Percentiles rank a stretch among this genome's conserved stretches.
Evolutionary conservation across 441 rosid genomes (phyloP).

Genomic region (Sinapis alba): DNA sequence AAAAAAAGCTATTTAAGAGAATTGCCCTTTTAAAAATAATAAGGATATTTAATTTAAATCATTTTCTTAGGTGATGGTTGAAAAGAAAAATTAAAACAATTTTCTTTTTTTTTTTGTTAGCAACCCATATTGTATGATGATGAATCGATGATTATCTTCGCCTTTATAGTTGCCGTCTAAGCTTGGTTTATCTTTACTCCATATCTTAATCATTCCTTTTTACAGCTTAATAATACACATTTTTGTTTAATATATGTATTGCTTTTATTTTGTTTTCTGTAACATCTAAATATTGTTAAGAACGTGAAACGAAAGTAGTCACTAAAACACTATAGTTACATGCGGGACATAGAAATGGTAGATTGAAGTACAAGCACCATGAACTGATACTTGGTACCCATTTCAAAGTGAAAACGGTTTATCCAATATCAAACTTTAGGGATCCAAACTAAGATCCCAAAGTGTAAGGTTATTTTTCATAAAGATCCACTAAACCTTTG

Average conservation of each 20-base stretch:
- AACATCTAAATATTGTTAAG: not conserved
- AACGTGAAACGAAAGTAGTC: not conserved
- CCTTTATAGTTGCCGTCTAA: constrained; percentile 23
- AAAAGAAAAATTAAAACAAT: not conserved
- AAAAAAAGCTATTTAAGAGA: no score
- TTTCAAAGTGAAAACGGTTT: not conserved
- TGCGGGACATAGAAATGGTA: not conserved
- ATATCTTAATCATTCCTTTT: constrained; percentile 7
- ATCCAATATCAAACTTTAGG: no score
- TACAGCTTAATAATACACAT: not conserved
- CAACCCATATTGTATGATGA: not conserved
- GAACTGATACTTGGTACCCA: not conserved
- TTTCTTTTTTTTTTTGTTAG: not conserved
- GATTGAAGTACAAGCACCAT: not conserved
- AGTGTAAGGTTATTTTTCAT: no score
- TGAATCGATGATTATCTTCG: constrained; percentile 19
- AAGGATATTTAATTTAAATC: not conserved
- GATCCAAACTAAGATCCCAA: no score
- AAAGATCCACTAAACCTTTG: no score
- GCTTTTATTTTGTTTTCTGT: not conserved
- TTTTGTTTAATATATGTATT: not conserved
- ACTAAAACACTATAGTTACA: not conserved
- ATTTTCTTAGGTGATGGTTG: not conserved
- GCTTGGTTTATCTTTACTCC: constrained; percentile 14
- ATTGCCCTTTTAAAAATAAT: no score